Base-by-base conservation (phyloP, 495 filamentous ascomycete species). In the Lophiostoma macrostomum region DNA sequence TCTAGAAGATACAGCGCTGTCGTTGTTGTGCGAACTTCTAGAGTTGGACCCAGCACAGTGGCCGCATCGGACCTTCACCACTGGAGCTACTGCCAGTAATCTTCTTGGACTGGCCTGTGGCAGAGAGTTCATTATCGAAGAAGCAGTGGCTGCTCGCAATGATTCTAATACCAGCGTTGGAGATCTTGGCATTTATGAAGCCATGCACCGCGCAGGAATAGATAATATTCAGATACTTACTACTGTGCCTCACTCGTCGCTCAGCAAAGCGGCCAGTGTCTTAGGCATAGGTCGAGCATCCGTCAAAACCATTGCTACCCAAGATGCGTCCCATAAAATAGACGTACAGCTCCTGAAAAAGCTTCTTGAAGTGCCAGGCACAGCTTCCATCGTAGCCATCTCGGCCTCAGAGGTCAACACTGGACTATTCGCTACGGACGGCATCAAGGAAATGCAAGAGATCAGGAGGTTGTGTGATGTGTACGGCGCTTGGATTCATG, bases 351-450 rank as follows among this genome's bases (percentile, higher is more conserved):
- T 62, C 10, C 64, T 89, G 0, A 76, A 82, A 56, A 73, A 78
- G 29, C 69, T 75, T 18, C 69, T 91, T 16, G 66, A 68, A 50
- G 70, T 53, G 59, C 27, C 66, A 3, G 74, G 76, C 13, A 76
- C 76, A 20, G 88, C 76, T 10, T 85, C 75, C 36, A 90, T 97
- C 47, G 77, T 96, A 2, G 85, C 77, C 12, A 71, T 95, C 6
- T 90, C 88, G 20, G 84, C 83, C 20, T 89, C 87, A 6, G 91
- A 97, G 72, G 88, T 96, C 30, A 96, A 97, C 60, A 95, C 90
- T 3, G 91, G 91, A 1, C 72, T 78, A 5, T 96, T 93, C 69
- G 87, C 87, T 2, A 87, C 83, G 14, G 67, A 68, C 20, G 75
- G 77, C 8, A 24, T 73, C 10, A 68, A 71, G 13, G 80, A 89